Conservation (phyloP, 2,329 filamentous ascomycete genomes). For the Talaromyces marneffei region DNA sequence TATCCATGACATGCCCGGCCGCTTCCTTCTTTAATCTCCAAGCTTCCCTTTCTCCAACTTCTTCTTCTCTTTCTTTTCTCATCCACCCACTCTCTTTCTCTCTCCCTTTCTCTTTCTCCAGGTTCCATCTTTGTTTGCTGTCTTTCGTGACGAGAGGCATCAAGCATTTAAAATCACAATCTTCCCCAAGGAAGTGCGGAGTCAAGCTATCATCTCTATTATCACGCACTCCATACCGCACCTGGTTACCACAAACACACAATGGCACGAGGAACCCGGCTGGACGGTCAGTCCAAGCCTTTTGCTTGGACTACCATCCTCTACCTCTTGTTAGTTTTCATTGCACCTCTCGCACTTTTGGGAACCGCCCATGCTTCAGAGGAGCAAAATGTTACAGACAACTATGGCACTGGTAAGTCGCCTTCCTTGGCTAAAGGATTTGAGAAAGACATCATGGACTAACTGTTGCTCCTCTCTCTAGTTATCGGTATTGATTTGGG, state of each 20-base stretch:
- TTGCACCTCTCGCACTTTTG: conserved; percentile 76
- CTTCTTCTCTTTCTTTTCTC: conserved; percentile 16
- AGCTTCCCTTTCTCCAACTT: conserved; percentile 16
- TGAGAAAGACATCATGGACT: neutral
- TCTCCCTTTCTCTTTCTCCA: conserved; percentile 17
- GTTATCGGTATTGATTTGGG: conserved; percentile 95
- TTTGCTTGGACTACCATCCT: conserved; percentile 83
- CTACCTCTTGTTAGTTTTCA: conserved; percentile 86
- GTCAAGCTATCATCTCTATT: neutral
- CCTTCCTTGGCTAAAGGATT: neutral
- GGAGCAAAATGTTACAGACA: conserved; percentile 59
- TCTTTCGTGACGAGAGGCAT: neutral
- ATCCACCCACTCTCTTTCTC: conserved; percentile 17
- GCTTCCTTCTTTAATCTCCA: conserved; percentile 13
- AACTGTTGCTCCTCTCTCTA: conserved; percentile 21
- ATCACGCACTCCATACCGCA: neutral
- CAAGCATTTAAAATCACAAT: conserved; percentile 14
- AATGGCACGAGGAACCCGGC: conserved; percentile 56
- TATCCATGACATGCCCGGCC: conserved; percentile 30
- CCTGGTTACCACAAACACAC: conserved; percentile 25
- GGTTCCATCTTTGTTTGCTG: conserved; percentile 11
- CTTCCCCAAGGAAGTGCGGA: neutral
- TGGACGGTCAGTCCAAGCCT: conserved; percentile 59
- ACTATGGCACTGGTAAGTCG: conserved; percentile 64
- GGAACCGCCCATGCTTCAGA: conserved; percentile 67